Percentiles rank a stretch among this genome's conserved stretches.
Evolutionary conservation across 169 alveolate genomes (phyloP).

Genomic region (Eimeria falciformis): DNA sequence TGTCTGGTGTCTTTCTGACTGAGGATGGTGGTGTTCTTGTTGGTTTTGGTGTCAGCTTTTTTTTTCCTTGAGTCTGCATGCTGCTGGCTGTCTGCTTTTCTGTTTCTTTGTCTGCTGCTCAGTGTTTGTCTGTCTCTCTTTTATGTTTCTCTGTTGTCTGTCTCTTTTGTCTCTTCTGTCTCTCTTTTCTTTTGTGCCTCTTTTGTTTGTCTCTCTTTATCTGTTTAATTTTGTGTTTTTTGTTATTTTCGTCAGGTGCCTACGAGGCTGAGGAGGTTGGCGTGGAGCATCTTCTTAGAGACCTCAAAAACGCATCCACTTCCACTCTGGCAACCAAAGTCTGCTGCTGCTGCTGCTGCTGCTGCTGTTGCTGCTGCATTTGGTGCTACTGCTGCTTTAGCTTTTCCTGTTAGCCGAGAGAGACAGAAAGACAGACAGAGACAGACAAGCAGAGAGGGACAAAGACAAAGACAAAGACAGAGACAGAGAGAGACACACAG

Average conservation of each 20-base stretch:
- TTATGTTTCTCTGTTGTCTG: neutral
- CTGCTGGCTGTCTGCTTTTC: neutral
- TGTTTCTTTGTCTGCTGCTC: neutral
- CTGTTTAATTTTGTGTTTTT: neutral
- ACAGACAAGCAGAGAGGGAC: too few relatives aligned
- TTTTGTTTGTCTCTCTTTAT: neutral
- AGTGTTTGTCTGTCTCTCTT: neutral
- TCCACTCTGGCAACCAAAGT: conserved; percentile 94
- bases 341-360: conserved; percentile 74
- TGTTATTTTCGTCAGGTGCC: conserved; percentile 88
- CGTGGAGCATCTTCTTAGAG: conserved; percentile 98
- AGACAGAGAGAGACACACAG: conserved; percentile 1
- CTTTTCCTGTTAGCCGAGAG: neutral
- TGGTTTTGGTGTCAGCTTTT: neutral
- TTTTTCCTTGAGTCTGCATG: too few relatives aligned
- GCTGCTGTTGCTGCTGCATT: too few relatives aligned
- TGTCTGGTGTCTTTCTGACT: neutral
- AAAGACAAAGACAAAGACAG: too few relatives aligned
- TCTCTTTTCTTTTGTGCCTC: neutral
- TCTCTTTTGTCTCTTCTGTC: neutral
- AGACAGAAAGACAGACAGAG: too few relatives aligned
- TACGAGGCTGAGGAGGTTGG: conserved; percentile 99
- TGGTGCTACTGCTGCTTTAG: neutral
- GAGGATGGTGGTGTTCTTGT: neutral
- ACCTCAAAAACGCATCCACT: conserved; percentile 95